These are phyloP conservation scores for Corymbia maculata DNA, from an alignment of 345 rosid genomes.

Conservation along the genomic window DNA sequence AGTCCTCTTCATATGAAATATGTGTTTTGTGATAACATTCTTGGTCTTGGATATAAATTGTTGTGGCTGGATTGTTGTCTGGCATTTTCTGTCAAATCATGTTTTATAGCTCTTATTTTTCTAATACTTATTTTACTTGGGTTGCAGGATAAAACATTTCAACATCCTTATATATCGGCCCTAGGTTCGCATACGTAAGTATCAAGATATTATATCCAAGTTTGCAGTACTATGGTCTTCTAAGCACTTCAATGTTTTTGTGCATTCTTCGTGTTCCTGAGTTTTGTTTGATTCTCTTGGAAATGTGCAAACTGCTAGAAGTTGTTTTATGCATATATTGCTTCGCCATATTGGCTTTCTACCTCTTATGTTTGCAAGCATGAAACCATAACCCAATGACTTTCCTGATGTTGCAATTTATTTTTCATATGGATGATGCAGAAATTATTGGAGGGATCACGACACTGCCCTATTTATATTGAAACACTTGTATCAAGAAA, in stretches of 20 bases:
- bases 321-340: not conserved
- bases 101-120: not conserved
- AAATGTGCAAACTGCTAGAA: not conserved
- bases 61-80: not conserved
- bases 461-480: conserved; percentile 93
- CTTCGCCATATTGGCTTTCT: not conserved
- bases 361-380: not conserved
- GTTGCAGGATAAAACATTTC: conserved; percentile 80
- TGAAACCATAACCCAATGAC: not conserved
- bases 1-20: not conserved
- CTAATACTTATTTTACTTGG: not conserved
- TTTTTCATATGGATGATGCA: conserved; percentile 12
- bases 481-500: conserved; percentile 69
- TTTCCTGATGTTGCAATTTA: not conserved
- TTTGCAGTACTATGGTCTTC: not conserved
- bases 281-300: not conserved
- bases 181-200: conserved; percentile 94
- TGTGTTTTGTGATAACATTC: not conserved
- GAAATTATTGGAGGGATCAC: conserved; percentile 95
- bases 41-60: not conserved
- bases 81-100: conserved; percentile 2
- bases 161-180: conserved; percentile 93
- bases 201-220: not conserved
- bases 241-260: not conserved
- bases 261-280: not conserved